Percentiles rank a stretch among this genome's conserved stretches.
Conservation (phyloP, 441 rosid genomes). For the Pelargonium cotyledonis region DNA sequence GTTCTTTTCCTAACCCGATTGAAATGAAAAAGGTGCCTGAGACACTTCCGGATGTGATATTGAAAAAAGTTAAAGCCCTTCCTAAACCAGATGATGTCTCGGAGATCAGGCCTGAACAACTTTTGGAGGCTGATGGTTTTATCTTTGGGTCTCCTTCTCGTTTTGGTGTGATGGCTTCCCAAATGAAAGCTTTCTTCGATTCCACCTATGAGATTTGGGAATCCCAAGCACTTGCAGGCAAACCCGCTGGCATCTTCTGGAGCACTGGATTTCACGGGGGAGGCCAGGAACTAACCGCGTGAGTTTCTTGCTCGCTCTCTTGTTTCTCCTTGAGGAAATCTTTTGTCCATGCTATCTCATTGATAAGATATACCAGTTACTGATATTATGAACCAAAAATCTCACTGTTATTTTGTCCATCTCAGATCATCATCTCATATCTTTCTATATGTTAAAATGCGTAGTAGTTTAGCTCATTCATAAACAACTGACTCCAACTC, state of each 20-base stretch:
- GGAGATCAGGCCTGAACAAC: conserved; percentile 62
- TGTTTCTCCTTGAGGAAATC: neutral
- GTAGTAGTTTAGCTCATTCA: too few species aligned
- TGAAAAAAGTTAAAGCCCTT: conserved; percentile 71
- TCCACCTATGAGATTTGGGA: conserved; percentile 59
- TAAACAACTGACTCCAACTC: too few species aligned
- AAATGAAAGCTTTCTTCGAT: conserved; percentile 79
- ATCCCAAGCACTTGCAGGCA: conserved; percentile 78
- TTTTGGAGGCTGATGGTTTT: conserved; percentile 79
- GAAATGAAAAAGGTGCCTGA: conserved; percentile 47
- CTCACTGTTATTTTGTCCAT: too few species aligned
- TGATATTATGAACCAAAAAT: too few species aligned
- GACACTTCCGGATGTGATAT: conserved; percentile 51
- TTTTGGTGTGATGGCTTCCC: conserved; percentile 87
- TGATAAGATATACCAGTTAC: too few species aligned
- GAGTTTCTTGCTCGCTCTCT: conserved; percentile 22
- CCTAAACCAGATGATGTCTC: conserved; percentile 62
- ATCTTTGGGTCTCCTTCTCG: conserved; percentile 90
- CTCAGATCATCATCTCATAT: too few species aligned
- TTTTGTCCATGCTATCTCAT: too few species aligned
- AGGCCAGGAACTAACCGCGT: conserved; percentile 94
- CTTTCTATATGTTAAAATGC: too few species aligned
- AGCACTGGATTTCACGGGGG: conserved; percentile 95
- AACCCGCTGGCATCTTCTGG: conserved; percentile 96
- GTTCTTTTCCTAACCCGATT: neutral